Evolutionary conservation across 345 rosid species (phyloP).

Genomic region (Syzygium grande): DNA sequence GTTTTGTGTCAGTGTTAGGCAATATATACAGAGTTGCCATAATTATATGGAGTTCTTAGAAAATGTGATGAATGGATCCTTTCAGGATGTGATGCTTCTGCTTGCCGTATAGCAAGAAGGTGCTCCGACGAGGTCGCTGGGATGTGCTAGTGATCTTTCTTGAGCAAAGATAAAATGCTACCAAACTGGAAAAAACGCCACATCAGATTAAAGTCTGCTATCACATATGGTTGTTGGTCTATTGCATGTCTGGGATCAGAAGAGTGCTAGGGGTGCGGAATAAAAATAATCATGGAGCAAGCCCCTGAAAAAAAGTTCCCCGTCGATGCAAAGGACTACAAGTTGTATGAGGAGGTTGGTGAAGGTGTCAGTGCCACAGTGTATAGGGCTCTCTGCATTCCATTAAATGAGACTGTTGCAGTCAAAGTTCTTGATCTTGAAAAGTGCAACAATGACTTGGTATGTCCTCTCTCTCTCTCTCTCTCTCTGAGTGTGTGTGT

Average conservation of each 20-base stretch:
- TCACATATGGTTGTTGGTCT: constrained; percentile 13
- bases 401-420: constrained; percentile 80
- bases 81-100: background rate
- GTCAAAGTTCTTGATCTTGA: constrained; percentile 96
- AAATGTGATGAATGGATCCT: background rate
- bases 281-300: constrained; percentile 47
- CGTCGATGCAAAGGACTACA: constrained; percentile 67
- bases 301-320: constrained; percentile 65
- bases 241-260: constrained; percentile 17
- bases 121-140: constrained; percentile 2
- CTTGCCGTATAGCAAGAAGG: background rate
- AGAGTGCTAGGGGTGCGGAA: constrained; percentile 29
- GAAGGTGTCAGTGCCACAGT: constrained; percentile 97
- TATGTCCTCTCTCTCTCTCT: constrained; percentile 10
- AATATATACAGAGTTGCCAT: background rate
- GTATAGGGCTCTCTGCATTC: constrained; percentile 83
- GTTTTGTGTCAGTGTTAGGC: background rate
- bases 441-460: constrained; percentile 93
- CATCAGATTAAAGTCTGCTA: constrained; percentile 21
- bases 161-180: constrained; percentile 46
- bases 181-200: constrained; percentile 59
- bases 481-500: background rate
- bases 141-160: constrained; percentile 4
- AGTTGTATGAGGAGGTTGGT: constrained; percentile 84
- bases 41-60: background rate